Evolutionary conservation across 2,329 filamentous ascomycete genomes (phyloP).

Genomic region (Colletotrichum scovillei): DNA sequence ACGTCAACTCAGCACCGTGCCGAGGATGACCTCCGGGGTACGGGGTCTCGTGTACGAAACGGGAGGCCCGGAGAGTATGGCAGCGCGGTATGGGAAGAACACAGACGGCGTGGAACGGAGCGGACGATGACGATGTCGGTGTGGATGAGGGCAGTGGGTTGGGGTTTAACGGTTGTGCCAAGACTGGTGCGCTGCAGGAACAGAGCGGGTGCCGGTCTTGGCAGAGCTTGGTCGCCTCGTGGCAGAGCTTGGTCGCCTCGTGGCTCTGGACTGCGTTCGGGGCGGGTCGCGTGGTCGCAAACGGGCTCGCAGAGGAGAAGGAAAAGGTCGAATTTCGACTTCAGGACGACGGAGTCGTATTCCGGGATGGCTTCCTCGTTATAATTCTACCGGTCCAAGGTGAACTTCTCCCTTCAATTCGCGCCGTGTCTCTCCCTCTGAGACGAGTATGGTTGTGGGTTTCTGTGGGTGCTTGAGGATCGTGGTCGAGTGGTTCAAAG

Average conservation of each 20-base stretch:
- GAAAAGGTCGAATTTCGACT: not conserved
- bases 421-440: not conserved
- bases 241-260: constrained; percentile 25
- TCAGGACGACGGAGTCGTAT: not conserved
- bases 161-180: constrained; percentile 21
- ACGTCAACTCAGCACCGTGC: constrained; percentile 5
- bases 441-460: not conserved
- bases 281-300: constrained; percentile 11
- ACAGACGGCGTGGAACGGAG: not conserved
- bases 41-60: not conserved
- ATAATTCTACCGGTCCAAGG: not conserved
- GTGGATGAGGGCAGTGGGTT: constrained; percentile 1
- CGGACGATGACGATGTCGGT: not conserved
- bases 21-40: not conserved
- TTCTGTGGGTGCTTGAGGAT: not conserved
- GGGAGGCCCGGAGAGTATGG: not conserved
- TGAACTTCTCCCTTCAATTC: not conserved
- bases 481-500: constrained; percentile 4
- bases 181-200: constrained; percentile 31
- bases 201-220: constrained; percentile 32
- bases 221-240: constrained; percentile 29
- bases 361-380: constrained; percentile 5
- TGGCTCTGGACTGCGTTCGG: not conserved
- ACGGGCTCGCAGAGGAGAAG: not conserved
- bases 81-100: not conserved